Conservation (phyloP, 2,329 filamentous ascomycete genomes). For the Monosporascus sp. region DNA sequence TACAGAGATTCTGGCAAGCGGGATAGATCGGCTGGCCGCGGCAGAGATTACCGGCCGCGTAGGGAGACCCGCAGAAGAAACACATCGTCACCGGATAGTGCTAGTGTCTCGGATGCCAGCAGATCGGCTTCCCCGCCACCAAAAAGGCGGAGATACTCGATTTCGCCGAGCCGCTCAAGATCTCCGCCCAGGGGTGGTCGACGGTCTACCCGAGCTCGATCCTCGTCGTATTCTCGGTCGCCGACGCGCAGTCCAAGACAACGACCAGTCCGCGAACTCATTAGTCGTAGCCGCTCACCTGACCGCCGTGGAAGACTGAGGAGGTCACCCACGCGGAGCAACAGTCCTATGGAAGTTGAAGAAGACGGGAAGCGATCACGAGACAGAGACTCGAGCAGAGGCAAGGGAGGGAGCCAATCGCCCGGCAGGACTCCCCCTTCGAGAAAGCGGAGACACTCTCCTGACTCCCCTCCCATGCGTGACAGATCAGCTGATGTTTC, state of each 20-base stretch:
- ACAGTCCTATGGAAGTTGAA: slow-evolving; percentile 18
- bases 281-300: slow-evolving; percentile 31
- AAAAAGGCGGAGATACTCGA: slow-evolving; percentile 47
- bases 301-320: slow-evolving; percentile 28
- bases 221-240: slow-evolving; percentile 34
- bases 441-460: slow-evolving; percentile 47
- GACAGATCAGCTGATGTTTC: slow-evolving; percentile 54
- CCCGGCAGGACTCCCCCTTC: slow-evolving; percentile 23
- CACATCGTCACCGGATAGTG: slow-evolving; percentile 22
- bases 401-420: slow-evolving; percentile 17
- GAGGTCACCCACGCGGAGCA: slow-evolving; percentile 29
- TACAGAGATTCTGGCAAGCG: slow-evolving; percentile 21
- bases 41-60: slow-evolving; percentile 15
- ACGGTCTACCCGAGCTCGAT: slow-evolving; percentile 33
- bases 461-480: slow-evolving; percentile 45
- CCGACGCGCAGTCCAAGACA: slow-evolving; percentile 28
- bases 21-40: slow-evolving; percentile 23
- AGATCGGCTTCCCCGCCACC: slow-evolving; percentile 35
- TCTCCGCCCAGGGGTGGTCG: slow-evolving; percentile 33
- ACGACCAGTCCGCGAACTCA: slow-evolving; percentile 29
- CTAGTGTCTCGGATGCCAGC: slow-evolving; percentile 20
- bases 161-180: slow-evolving; percentile 42
- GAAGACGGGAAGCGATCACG: slow-evolving; percentile 16
- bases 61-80: slow-evolving; percentile 22
- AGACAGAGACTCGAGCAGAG: slow-evolving; percentile 12